These are phyloP conservation scores for Gynostemma pentaphyllum DNA, from an alignment of 306 rosid genomes.

Conservation along the genomic window DNA sequence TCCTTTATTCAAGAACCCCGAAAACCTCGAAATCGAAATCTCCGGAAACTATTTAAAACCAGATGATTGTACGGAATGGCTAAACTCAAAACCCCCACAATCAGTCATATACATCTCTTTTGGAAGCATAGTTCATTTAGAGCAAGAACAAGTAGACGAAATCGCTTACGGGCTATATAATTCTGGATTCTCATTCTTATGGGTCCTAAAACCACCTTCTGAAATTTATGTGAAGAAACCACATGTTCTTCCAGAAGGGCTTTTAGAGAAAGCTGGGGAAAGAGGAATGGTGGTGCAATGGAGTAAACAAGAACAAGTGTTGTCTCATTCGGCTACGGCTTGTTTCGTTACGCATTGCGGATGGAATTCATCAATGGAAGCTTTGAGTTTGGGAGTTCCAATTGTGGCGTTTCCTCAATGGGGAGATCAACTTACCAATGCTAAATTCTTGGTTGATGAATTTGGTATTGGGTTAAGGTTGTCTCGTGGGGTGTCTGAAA, in stretches of 20 bases:
- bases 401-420: slow-evolving; percentile 60
- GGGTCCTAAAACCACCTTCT: slow-evolving; percentile 46
- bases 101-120: slow-evolving; percentile 63
- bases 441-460: slow-evolving; percentile 49
- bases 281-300: slow-evolving; percentile 48
- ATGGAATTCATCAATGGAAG: slow-evolving; percentile 66
- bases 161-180: slow-evolving; percentile 45
- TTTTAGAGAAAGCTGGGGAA: slow-evolving; percentile 25
- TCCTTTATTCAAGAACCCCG: slow-evolving; percentile 44
- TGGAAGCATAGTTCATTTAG: slow-evolving; percentile 37
- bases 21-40: not conserved
- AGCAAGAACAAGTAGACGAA: slow-evolving; percentile 49
- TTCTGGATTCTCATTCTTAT: slow-evolving; percentile 35
- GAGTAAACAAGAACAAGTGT: slow-evolving; percentile 56
- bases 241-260: slow-evolving; percentile 35
- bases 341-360: slow-evolving; percentile 72
- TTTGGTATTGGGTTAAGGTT: slow-evolving; percentile 24
- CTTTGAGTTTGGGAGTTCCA: slow-evolving; percentile 43
- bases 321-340: slow-evolving; percentile 42
- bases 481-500: slow-evolving; percentile 24
- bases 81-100: slow-evolving; percentile 21
- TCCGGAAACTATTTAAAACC: slow-evolving; percentile 35
- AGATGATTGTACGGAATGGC: slow-evolving; percentile 49
- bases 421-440: slow-evolving; percentile 74
- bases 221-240: not conserved